A percentile compares a stretch with the other conserved stretches of the same genome.
Conservation (phyloP, 441 rosid species). For the Brassica balearica region DNA sequence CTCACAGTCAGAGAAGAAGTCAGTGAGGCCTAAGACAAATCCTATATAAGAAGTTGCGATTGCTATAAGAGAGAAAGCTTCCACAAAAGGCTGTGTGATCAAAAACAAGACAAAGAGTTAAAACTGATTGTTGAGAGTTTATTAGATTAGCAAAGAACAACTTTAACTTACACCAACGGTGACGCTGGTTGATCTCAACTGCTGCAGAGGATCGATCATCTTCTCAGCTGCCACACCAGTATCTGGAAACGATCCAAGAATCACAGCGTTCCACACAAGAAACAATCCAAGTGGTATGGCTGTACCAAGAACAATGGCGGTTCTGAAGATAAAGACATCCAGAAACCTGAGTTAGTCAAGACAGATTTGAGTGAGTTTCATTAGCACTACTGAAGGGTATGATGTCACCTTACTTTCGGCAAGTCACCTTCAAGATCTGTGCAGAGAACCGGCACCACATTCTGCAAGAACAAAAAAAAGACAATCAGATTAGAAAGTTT, state of each 20-base stretch:
- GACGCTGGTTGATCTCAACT: slow-evolving; percentile 65
- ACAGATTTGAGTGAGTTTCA: slow-evolving; percentile 25
- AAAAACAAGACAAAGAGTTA: slow-evolving; percentile 20
- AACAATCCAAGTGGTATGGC: slow-evolving; percentile 86
- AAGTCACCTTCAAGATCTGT: slow-evolving; percentile 95
- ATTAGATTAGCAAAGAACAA: slow-evolving; percentile 13
- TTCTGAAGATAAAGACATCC: slow-evolving; percentile 55
- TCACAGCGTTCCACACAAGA: slow-evolving; percentile 90
- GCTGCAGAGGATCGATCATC: slow-evolving; percentile 81
- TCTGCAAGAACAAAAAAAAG: slow-evolving; percentile 54
- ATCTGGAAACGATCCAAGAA: slow-evolving; percentile 75
- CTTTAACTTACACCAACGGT: slow-evolving; percentile 72
- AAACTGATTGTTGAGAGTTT: slow-evolving; percentile 14
- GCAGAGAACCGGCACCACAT: slow-evolving; percentile 94
- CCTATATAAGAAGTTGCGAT: slow-evolving; percentile 92
- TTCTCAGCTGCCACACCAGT: slow-evolving; percentile 49
- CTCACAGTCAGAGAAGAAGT: slow-evolving; percentile 94
- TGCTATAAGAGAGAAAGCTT: slow-evolving; percentile 85
- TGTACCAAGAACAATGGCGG: slow-evolving; percentile 85
- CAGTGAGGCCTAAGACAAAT: slow-evolving; percentile 86
- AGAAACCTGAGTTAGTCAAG: neutral
- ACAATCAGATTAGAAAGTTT: slow-evolving; percentile 18
- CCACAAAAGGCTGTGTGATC: slow-evolving; percentile 77
- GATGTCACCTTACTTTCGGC: slow-evolving; percentile 86
- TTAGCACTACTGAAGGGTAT: slow-evolving; percentile 2